Base-by-base conservation (phyloP, 176 grass and related monocot species). In the Triticum timopheevii region DNA sequence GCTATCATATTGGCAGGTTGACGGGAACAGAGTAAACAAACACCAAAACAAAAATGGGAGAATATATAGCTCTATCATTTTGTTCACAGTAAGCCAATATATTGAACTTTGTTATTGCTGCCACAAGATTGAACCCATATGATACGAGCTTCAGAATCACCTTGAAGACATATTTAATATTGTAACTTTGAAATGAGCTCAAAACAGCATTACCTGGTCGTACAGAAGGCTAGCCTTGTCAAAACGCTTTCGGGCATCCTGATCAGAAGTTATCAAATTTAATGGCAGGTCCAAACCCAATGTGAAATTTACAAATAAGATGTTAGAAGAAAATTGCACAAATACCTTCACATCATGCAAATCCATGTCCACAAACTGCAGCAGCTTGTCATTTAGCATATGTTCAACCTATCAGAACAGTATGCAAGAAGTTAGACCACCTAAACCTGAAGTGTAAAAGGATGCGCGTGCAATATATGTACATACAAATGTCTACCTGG, bases 211-310 rank as follows among this genome's bases (percentile, higher is more conserved):
- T 84, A 99, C 97, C 92, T 99, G 97, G 81, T 99, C 97, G 73
- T 99, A 99, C 24, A 93, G 79, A 94, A 99, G 90, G 77, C 89
- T 94, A 87, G 97, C 97, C 86, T 99, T 99, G 73, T 99, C 97
- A 90, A 99, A 99, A 80, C 69, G 83, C 74, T 99, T 99, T 27
- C 87, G 86, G 27, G 97, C 90, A 94, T 99, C 97, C 97, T 99
- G 78, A 71, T 85, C 33, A 73, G 42, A 91, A 62, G 7, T 71
- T 50, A 80, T 80, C 65, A 79, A 45, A 85, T 83, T 56, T 76
- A 84, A 75, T 17, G 69, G 36, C 36, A 83, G 20, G 74, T 65
- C 73, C 13, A 87, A 68, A 67, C 68, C 35, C 23, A 89, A 84
- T 58, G 39, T 79, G 68, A 85, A 80, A 61, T 61, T 80, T 63